Evolutionary conservation across 306 rosid species (phyloP).

Genomic region (Vigna angularis): DNA sequence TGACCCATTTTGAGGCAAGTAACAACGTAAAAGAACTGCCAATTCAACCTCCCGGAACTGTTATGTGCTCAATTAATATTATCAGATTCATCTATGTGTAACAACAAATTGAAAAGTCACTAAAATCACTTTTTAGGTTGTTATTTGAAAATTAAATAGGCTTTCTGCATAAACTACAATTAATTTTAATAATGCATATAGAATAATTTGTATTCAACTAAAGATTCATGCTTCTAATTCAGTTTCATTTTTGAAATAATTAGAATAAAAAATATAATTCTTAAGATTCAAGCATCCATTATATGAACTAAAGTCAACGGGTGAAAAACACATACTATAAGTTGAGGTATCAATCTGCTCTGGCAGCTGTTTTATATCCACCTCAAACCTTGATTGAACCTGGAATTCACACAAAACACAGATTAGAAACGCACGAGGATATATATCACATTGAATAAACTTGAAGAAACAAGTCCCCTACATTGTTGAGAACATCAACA

Average conservation of each 20-base stretch:
- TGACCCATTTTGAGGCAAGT: too few species aligned
- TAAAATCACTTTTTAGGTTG: neutral
- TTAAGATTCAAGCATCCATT: neutral
- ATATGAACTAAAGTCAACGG: slow-evolving; percentile 6
- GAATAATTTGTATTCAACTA: neutral
- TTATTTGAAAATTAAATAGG: neutral
- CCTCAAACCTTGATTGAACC: slow-evolving; percentile 99
- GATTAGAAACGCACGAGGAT: slow-evolving; percentile 10
- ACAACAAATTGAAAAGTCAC: neutral
- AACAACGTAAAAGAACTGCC: neutral
- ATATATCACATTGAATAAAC: neutral
- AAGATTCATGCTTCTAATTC: neutral
- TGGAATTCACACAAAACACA: slow-evolving; percentile 46
- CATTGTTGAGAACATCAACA: slow-evolving; percentile 94
- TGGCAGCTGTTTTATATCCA: slow-evolving; percentile 95
- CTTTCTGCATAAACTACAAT: neutral
- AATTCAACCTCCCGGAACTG: neutral
- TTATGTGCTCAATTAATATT: neutral
- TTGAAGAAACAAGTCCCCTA: slow-evolving; percentile 39
- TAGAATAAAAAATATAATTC: neutral
- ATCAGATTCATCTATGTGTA: neutral
- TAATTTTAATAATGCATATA: neutral
- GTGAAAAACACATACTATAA: slow-evolving; percentile 70
- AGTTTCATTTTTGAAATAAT: too few species aligned
- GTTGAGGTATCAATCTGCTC: slow-evolving; percentile 98